Conservation (phyloP, 2,329 filamentous ascomycete species). For the Monosporascus sp. region DNA sequence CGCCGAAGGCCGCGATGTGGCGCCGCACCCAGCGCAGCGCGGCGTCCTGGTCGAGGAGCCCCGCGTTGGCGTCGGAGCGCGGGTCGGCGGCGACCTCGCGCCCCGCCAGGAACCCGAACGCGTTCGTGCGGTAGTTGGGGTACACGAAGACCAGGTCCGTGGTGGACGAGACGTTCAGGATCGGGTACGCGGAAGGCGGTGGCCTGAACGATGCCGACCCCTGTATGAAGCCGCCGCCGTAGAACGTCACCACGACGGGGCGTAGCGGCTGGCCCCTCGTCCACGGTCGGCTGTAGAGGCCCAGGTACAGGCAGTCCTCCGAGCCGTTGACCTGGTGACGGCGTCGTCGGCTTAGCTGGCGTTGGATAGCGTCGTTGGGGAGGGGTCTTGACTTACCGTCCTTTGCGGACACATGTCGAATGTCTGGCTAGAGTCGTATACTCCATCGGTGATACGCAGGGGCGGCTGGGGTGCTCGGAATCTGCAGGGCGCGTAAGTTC, state of each 20-base stretch:
- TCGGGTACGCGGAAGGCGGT: slow-evolving; percentile 51
- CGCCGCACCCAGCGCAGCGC: slow-evolving; percentile 43
- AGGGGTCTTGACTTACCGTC: slow-evolving; percentile 30
- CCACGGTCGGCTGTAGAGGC: slow-evolving; percentile 56
- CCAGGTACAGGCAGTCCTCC: slow-evolving; percentile 58
- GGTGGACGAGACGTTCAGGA: slow-evolving; percentile 46
- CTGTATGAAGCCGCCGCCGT: slow-evolving; percentile 56
- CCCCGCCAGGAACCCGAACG: slow-evolving; percentile 50
- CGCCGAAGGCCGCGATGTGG: slow-evolving; percentile 43
- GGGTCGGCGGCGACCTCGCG: slow-evolving; percentile 37
- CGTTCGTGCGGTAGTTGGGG: slow-evolving; percentile 51
- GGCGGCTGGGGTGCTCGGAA: slow-evolving; percentile 58
- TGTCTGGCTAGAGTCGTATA: slow-evolving; percentile 48
- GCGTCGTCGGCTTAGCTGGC: background rate
- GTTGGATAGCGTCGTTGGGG: background rate
- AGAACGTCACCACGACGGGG: slow-evolving; percentile 56
- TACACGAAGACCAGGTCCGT: slow-evolving; percentile 43
- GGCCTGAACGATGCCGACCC: slow-evolving; percentile 49
- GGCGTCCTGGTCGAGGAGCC: slow-evolving; percentile 44
- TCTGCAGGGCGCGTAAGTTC: slow-evolving; percentile 21
- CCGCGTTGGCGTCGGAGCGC: slow-evolving; percentile 44
- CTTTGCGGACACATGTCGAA: slow-evolving; percentile 56
- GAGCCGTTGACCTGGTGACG: slow-evolving; percentile 37
- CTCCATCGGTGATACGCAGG: slow-evolving; percentile 36
- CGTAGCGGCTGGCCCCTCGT: slow-evolving; percentile 33